phyloP scores from a whole-genome alignment of 139 green algal genomes.

The Spirogloea muscicola region DNA sequence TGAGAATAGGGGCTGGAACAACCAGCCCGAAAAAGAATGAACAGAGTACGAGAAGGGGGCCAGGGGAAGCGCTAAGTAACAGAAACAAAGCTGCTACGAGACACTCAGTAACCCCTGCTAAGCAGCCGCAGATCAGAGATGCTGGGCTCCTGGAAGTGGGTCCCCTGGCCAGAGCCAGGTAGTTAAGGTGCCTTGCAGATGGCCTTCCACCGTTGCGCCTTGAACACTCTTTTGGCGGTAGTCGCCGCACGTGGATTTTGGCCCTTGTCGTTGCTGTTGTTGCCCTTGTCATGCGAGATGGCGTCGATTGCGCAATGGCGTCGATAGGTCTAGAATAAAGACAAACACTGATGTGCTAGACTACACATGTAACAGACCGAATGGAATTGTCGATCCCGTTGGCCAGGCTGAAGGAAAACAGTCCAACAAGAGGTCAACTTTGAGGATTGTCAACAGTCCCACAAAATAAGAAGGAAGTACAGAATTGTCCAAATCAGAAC shows the following conservation, averaged over 20 bases:
- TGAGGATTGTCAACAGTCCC: no score
- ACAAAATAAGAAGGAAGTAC: no score
- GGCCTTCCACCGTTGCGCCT: background rate
- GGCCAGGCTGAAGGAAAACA: no score
- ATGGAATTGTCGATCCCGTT: no score
- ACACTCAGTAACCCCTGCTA: constrained; percentile 93
- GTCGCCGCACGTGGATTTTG: background rate
- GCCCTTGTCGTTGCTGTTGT: no score
- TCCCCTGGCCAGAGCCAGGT: background rate
- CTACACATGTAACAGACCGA: no score
- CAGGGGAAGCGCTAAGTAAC: constrained; percentile 95
- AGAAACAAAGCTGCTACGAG: constrained; percentile 98
- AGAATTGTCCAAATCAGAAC: no score
- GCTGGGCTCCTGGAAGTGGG: background rate
- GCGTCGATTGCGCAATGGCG: no score
- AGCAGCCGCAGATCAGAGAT: constrained; percentile 93
- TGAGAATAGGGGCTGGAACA: no score
- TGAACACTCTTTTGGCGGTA: background rate
- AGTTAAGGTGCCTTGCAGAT: background rate
- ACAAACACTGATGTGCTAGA: background rate
- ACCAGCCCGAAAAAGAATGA: constrained; percentile 98
- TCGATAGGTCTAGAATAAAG: no score
- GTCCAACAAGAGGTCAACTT: no score
- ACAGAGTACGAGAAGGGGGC: constrained; percentile 99
- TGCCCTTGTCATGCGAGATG: no score